Base-by-base conservation (phyloP, 1,284 basidiomycete genomes). In the Pterulicium gracile region DNA sequence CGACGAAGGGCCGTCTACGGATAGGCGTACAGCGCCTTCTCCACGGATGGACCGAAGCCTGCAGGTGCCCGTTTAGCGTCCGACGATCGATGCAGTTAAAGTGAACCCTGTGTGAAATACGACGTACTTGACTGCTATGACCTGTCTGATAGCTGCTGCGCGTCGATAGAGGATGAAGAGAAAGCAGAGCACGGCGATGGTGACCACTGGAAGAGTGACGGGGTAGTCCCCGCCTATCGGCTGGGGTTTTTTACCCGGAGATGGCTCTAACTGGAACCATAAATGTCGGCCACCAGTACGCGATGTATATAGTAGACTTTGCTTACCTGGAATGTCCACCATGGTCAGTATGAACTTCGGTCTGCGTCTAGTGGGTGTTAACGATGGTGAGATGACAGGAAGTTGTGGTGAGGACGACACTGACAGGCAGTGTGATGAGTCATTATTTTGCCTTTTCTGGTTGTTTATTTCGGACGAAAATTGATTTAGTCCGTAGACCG, bases 121-220 rank as follows among this genome's bases (percentile, higher is more conserved):
- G 5, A 39, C 36, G 36, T 4, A 39, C 36, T 39, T 39, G 36
- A 39, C 36, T 5, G 36, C n/a, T 17, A 39, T 18, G 15, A 39
- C 36, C 36, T 17, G 36, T 17, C 19, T 39, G 36, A 39, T 39
- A 39, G 36, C 36, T 7, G n/a, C 19, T 7, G 36, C 36, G 7
- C 36, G 36, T 39, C 36, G 36, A 39, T 39, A 39, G n/a, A 39
- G 15, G 15, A 39, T 39, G 36, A 39, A 39, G 7, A 39, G 36
- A 18, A 39, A 39, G 36, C 36, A 39, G n/a, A 39, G 19, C 7
- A 39, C 36, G 7, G 36, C 36, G 5, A 39, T 39, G 19, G 36
- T 39, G n/a, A n/a, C n/a, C 4, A 39, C 4, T 7, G 36, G 36
- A 5, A 39, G 15, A 7, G 36, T 39, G 36, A 39, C 15, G n/a